These are phyloP conservation scores for Bacidia rubella DNA, from an alignment of 495 filamentous ascomycete species.

Conservation along the genomic window DNA sequence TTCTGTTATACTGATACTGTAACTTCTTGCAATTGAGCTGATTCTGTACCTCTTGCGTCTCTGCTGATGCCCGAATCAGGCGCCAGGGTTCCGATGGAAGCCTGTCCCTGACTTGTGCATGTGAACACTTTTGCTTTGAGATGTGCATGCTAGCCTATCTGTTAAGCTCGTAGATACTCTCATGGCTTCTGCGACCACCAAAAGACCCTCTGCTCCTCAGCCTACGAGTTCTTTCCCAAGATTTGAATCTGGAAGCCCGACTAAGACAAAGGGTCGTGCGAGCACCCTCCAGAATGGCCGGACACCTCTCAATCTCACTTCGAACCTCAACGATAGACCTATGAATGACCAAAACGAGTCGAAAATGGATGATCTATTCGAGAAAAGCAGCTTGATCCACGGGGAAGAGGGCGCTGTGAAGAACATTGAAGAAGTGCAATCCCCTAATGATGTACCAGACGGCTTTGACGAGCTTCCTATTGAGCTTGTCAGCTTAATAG, in stretches of 20 bases:
- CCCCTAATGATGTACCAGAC: constrained; percentile 28
- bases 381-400: constrained; percentile 15
- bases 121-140: no score
- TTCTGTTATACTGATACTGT: no score
- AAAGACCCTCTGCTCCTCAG: constrained; percentile 6
- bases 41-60: no score
- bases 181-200: background rate
- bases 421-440: constrained; percentile 17
- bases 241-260: constrained; percentile 32
- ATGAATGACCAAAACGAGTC: constrained; percentile 8
- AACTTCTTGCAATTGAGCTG: no score
- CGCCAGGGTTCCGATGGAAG: no score
- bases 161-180: background rate
- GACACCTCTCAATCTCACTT: constrained; percentile 28
- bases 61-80: no score
- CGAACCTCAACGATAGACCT: constrained; percentile 17
- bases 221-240: constrained; percentile 24
- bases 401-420: constrained; percentile 7
- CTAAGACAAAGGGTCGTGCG: constrained; percentile 39
- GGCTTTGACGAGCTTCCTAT: constrained; percentile 70
- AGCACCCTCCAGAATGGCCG: constrained; percentile 47
- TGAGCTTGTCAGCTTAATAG: constrained; percentile 77
- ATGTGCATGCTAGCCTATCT: background rate
- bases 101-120: no score
- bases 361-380: constrained; percentile 26